phyloP scores from a whole-genome alignment of 208 protist genomes.

The Porcisia deanei region DNA sequence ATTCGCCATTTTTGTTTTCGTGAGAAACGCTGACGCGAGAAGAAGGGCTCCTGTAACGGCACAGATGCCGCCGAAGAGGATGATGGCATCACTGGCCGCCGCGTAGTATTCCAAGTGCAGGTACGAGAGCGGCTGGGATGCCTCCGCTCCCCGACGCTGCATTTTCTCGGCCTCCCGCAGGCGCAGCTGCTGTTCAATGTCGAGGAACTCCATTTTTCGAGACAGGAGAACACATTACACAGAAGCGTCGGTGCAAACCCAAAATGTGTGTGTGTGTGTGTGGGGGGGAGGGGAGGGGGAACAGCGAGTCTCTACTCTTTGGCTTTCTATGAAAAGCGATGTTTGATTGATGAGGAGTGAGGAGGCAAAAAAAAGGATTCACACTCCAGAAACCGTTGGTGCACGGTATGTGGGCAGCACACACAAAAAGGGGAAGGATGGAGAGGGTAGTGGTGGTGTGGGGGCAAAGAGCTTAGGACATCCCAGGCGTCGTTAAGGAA shows the following conservation, averaged over 20 bases:
- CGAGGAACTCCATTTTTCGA: slow-evolving; percentile 20
- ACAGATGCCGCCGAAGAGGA: slow-evolving; percentile 14
- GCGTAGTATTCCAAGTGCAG: slow-evolving; percentile 17
- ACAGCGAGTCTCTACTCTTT: not conserved
- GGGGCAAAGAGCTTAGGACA: not conserved
- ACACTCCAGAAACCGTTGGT: not conserved
- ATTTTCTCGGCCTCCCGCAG: slow-evolving; percentile 22
- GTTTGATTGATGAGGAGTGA: not conserved
- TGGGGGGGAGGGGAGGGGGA: not conserved
- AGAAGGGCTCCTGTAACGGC: slow-evolving; percentile 5
- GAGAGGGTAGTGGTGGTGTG: not conserved
- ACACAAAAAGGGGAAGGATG: not conserved
- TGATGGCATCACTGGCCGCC: slow-evolving; percentile 10
- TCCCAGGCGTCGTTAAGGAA: not conserved
- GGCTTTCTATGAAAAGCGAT: not conserved
- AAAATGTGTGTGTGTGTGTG: no score
- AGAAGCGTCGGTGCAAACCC: not conserved
- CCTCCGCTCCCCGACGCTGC: slow-evolving; percentile 16
- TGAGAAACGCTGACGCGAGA: slow-evolving; percentile 12
- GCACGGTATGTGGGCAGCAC: no score
- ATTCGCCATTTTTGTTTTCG: slow-evolving; percentile 8
- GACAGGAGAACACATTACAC: not conserved
- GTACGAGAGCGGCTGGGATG: slow-evolving; percentile 16
- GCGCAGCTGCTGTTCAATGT: slow-evolving; percentile 55
- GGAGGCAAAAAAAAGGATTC: not conserved